A percentile compares a stretch with the other conserved stretches of the same genome.
Evolutionary conservation across 2,329 filamentous ascomycete genomes (phyloP).

Genomic region (Cladosporium oxysporum): DNA sequence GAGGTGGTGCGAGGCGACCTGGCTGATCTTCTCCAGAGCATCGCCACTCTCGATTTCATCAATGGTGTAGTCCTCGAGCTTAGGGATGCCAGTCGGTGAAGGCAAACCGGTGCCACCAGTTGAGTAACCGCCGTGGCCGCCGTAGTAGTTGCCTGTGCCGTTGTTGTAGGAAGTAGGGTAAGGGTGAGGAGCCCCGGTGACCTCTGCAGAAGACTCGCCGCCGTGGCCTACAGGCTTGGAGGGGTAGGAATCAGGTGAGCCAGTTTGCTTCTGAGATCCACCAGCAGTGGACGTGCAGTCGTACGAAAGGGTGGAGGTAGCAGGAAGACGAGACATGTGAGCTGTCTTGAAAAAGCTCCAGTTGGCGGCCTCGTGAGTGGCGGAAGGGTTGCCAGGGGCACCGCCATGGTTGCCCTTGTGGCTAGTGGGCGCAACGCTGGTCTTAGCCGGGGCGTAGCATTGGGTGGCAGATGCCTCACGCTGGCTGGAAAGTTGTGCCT

Average conservation of each 20-base stretch:
- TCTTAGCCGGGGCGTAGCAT: constrained; percentile 6
- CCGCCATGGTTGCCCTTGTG: constrained; percentile 12
- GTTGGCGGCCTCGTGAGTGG: constrained; percentile 12
- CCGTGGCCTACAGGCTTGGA: constrained; percentile 1
- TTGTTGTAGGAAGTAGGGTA: constrained; percentile 13
- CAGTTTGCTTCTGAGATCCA: neutral
- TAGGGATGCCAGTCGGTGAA: constrained; percentile 4
- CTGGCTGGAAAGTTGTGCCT: constrained; percentile 10
- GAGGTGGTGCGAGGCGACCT: constrained; percentile 2
- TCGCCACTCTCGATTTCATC: constrained; percentile 7
- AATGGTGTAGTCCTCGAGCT: constrained; percentile 8
- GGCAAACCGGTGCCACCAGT: neutral
- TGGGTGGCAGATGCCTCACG: constrained; percentile 6
- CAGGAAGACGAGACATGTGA: constrained; percentile 10
- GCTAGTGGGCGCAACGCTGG: neutral
- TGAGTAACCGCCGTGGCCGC: neutral
- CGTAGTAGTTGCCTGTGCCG: constrained; percentile 5
- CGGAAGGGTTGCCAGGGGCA: constrained; percentile 13
- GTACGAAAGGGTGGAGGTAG: constrained; percentile 2
- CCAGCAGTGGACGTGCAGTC: neutral
- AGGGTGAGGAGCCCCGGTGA: constrained; percentile 7
- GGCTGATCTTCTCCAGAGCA: constrained; percentile 4
- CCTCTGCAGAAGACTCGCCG: neutral
- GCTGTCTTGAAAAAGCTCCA: constrained; percentile 13
- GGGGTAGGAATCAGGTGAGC: neutral